phyloP scores from a whole-genome alignment of 345 rosid species.

The Arabis alpina region DNA sequence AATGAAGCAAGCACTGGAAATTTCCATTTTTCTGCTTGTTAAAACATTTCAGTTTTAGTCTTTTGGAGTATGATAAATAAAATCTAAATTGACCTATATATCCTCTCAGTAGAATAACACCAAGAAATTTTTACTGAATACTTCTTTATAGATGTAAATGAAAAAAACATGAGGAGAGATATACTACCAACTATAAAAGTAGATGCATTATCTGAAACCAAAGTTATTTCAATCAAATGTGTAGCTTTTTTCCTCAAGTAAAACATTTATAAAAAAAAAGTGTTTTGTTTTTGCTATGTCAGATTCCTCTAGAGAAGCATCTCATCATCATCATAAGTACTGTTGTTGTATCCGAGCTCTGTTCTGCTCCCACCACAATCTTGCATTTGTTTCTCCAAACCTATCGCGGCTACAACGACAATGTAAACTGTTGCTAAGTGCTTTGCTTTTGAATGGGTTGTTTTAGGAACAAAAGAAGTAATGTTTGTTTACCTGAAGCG shows the following conservation, averaged over 20 bases:
- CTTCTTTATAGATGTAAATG: constrained; percentile 1
- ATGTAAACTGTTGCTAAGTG: background rate
- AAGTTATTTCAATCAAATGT: constrained; percentile 21
- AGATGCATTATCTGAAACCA: constrained; percentile 11
- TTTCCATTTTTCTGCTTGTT: background rate
- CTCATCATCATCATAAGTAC: constrained; percentile 59
- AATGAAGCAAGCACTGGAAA: no score
- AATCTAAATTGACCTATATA: background rate
- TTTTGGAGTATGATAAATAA: no score
- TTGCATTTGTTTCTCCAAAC: constrained; percentile 87
- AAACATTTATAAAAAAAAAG: constrained; percentile 1
- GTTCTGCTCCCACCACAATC: constrained; percentile 97
- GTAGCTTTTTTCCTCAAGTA: constrained; percentile 12
- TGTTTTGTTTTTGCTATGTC: constrained; percentile 30
- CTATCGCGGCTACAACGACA: constrained; percentile 78
- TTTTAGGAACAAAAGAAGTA: background rate
- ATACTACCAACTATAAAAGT: constrained; percentile 11
- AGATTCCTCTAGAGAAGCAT: constrained; percentile 22
- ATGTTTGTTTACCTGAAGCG: constrained; percentile 74
- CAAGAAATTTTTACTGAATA: background rate
- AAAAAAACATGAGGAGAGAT: background rate
- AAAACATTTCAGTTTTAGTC: background rate
- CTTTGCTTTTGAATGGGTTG: background rate
- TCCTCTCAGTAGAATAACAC: background rate
- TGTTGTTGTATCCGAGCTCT: constrained; percentile 91